Evolutionary conservation across 495 filamentous ascomycete species (phyloP).

Genomic region (Penicillium chermesinum): DNA sequence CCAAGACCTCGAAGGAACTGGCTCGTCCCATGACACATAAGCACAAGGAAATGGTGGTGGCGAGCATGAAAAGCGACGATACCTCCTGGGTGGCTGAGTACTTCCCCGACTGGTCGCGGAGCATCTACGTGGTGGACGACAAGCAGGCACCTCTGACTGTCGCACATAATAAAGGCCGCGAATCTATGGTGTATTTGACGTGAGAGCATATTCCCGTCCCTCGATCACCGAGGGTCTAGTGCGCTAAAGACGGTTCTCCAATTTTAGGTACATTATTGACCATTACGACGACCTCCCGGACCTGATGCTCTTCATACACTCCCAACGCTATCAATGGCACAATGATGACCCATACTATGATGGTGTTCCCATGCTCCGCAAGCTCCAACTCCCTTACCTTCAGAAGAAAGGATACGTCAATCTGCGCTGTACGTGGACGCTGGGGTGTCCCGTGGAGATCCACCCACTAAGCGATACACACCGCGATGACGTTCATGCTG

Average conservation of each 20-base stretch:
- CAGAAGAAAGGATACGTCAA: constrained; percentile 56
- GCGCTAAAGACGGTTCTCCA: background rate
- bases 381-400: constrained; percentile 52
- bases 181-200: constrained; percentile 56
- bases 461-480: constrained; percentile 41
- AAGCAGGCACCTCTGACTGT: constrained; percentile 43
- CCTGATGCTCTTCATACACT: constrained; percentile 57
- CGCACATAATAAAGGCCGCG: constrained; percentile 49
- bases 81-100: constrained; percentile 51
- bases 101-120: constrained; percentile 46
- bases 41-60: constrained; percentile 50
- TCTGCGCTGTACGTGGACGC: constrained; percentile 58
- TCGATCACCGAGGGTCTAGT: too few relatives aligned
- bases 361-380: constrained; percentile 44
- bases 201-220: too few relatives aligned
- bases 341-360: constrained; percentile 50
- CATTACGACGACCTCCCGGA: constrained; percentile 57
- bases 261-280: constrained; percentile 55
- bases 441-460: constrained; percentile 59
- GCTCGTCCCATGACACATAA: constrained; percentile 19
- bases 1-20: constrained; percentile 22
- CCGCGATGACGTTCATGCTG: constrained; percentile 40
- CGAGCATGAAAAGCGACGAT: constrained; percentile 49
- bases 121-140: constrained; percentile 50
- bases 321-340: constrained; percentile 61